These are phyloP conservation scores for Coemansia sp. DNA, from an alignment of 192 early-diverging fungal species.

Conservation along the genomic window DNA sequence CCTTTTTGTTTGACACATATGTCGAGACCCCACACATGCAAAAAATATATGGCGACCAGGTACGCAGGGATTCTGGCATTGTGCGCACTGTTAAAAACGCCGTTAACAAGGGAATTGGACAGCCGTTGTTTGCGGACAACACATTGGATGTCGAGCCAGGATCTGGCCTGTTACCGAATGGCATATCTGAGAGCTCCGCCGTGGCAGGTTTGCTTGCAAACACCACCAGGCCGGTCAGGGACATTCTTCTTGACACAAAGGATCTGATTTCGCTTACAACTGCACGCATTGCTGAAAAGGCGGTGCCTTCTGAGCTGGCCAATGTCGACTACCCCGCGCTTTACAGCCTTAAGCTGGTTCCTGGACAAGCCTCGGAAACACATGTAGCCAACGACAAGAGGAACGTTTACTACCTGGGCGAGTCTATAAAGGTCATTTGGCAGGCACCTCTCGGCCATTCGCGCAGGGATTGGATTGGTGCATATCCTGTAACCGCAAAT, in stretches of 20 bases:
- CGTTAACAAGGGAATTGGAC: conserved; percentile 53
- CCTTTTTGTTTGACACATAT: conserved; percentile 81
- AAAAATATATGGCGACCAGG: conserved; percentile 80
- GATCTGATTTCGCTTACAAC: conserved; percentile 53
- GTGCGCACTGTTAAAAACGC: conserved; percentile 59
- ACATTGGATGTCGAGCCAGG: neutral
- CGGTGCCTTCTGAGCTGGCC: conserved; percentile 44
- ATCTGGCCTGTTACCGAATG: neutral
- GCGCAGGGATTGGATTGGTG: conserved; percentile 88
- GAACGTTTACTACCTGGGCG: conserved; percentile 68
- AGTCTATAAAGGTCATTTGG: conserved; percentile 76
- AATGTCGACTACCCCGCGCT: conserved; percentile 23
- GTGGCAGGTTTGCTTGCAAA: conserved; percentile 58
- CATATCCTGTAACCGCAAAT: conserved; percentile 82
- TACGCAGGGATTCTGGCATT: conserved; percentile 83
- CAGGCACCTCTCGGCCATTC: conserved; percentile 74
- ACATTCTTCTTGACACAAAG: conserved; percentile 61
- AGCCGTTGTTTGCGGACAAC: conserved; percentile 37
- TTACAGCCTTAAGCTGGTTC: conserved; percentile 32
- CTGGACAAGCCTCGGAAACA: conserved; percentile 28
- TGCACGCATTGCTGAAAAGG: conserved; percentile 46
- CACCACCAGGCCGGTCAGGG: conserved; percentile 64
- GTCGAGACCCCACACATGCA: conserved; percentile 95
- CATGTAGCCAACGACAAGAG: neutral
- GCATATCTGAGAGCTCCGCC: conserved; percentile 1